phyloP scores from a whole-genome alignment of 108 stramenopile genomes.

The Nitzschia palea region DNA sequence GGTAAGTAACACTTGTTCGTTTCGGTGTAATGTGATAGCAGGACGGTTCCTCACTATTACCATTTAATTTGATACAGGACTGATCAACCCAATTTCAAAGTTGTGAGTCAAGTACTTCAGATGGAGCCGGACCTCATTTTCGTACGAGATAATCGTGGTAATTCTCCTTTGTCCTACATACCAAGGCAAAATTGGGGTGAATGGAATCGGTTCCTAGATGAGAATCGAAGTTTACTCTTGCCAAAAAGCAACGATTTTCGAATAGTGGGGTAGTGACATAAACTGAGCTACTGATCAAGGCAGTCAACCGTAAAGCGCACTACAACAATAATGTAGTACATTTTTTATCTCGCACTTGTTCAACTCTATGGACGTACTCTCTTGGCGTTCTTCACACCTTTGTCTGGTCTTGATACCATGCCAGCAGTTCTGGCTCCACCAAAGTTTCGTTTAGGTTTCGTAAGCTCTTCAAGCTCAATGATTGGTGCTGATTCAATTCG shows the following conservation, averaged over 20 bases:
- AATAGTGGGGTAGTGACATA: slow-evolving; percentile 38
- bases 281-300: no score
- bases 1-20: slow-evolving; percentile 12
- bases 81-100: slow-evolving; percentile 31
- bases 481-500: slow-evolving; percentile 75
- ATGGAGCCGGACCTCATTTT: slow-evolving; percentile 52
- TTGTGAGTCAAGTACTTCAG: slow-evolving; percentile 36
- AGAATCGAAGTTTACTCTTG: slow-evolving; percentile 41
- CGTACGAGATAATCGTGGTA: slow-evolving; percentile 55
- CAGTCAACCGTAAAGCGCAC: no score
- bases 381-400: slow-evolving; percentile 98
- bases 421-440: slow-evolving; percentile 87
- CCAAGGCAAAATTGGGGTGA: slow-evolving; percentile 60
- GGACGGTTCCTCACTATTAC: no score
- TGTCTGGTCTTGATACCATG: slow-evolving; percentile 84
- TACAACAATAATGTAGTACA: no score
- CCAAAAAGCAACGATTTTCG: no score
- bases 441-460: slow-evolving; percentile 85
- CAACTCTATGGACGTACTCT: slow-evolving; percentile 33
- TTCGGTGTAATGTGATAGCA: no score
- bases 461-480: slow-evolving; percentile 59
- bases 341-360: no score
- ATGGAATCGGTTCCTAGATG: slow-evolving; percentile 70
- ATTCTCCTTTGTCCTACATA: slow-evolving; percentile 70
- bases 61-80: no score